Conservation (phyloP, 129 eudicot genomes). For the Artemisia argyi region DNA sequence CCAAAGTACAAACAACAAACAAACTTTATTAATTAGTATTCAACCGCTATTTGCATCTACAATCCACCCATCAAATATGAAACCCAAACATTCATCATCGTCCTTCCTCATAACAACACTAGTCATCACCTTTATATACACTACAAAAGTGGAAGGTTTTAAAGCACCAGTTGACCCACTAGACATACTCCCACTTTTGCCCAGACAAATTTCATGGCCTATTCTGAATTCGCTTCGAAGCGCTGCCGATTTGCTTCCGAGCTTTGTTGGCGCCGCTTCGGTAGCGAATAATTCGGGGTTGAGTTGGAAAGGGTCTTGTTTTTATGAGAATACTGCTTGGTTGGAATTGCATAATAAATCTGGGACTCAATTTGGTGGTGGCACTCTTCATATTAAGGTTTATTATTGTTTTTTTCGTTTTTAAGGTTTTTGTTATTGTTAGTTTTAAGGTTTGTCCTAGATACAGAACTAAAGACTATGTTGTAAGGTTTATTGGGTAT, state of each 20-base stretch:
- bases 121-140: conserved; percentile 4
- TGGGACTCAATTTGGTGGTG: conserved; percentile 87
- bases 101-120: conserved; percentile 15
- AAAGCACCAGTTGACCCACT: conserved; percentile 57
- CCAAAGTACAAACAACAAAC: neutral
- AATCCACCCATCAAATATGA: conserved; percentile 16
- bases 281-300: conserved; percentile 31
- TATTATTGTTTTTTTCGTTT: neutral
- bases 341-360: conserved; percentile 76
- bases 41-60: conserved; percentile 36
- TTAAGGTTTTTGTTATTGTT: neutral
- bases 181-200: conserved; percentile 81
- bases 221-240: conserved; percentile 55
- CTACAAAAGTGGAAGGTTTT: conserved; percentile 31
- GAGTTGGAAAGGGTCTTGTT: conserved; percentile 93
- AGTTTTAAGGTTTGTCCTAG: neutral
- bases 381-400: conserved; percentile 91
- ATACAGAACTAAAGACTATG: too few relatives aligned
- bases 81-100: conserved; percentile 18
- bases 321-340: conserved; percentile 86
- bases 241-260: conserved; percentile 83
- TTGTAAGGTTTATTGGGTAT: too few relatives aligned
- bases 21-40: neutral
- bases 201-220: conserved; percentile 86
- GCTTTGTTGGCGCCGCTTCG: conserved; percentile 84